Evolutionary conservation across 2,329 filamentous ascomycete genomes (phyloP), one percentile per base, ranked within the genome.

Genomic region (Penicillium capsulatum): DNA sequence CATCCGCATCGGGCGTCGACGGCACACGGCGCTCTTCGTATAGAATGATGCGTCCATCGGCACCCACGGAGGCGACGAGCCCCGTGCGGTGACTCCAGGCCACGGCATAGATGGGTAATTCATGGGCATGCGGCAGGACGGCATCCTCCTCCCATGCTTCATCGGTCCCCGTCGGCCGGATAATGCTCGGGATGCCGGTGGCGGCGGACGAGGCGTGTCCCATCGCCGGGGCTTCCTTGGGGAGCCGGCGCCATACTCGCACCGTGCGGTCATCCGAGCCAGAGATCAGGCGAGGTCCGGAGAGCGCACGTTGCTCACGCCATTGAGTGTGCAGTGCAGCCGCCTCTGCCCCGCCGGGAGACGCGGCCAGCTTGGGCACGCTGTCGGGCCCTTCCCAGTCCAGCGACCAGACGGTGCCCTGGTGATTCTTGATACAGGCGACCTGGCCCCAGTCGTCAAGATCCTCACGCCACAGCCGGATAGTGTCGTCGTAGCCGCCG

Each of bases 371-470:
- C 28, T 19, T 32, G 9, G 36, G 40, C 3, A 22, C 36, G 49
- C 59, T 67, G 13, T 69, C 68, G 11, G 60, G 55, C 1, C 65
- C 66, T 53, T 83, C 79, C 63, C 80, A 83, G 38, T 90, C 82
- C 10, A 96, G 62, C 50, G 81, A 85, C 92, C 92, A 98, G 8
- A 97, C 90, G 2, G 92, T 98, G 2, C 84, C 86, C 17, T 69
- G 71, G 60, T 97, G 91, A 1, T 86, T 89, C 52, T 84, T 79
- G 17, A 97, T 71, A 31, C 89, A 79, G 7, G 84, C 79, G 17
- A 95, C 85, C 59, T 91, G 94, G 8, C 84, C 84, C 92, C 92
- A 98, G 62, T 97, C 91, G 58, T 96, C 91, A 24, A 79, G 75
- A 64, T 96, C 91, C 69, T 95, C 90, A 32, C 85, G 79, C 82